Evolutionary conservation across 75 land plant species (phyloP).

Genomic region (Adiantum capillusveneris): DNA sequence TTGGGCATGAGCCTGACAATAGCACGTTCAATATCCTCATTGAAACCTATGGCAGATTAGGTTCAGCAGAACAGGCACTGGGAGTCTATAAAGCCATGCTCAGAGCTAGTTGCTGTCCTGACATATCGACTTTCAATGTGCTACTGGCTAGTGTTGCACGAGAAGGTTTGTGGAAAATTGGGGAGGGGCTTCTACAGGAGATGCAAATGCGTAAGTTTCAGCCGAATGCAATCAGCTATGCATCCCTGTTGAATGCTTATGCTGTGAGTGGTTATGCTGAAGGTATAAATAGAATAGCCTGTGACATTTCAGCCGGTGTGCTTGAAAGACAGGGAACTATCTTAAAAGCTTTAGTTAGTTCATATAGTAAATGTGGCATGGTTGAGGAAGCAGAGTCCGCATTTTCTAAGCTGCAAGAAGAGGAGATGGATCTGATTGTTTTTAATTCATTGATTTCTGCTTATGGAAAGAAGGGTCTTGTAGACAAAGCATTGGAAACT

Average conservation of each 20-base stretch:
- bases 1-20: constrained; percentile 79
- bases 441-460: constrained; percentile 85
- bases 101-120: constrained; percentile 62
- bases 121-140: constrained; percentile 84
- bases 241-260: constrained; percentile 87
- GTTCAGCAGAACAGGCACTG: constrained; percentile 78
- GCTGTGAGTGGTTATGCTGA: constrained; percentile 60
- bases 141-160: constrained; percentile 82
- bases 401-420: constrained; percentile 46
- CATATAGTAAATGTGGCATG: constrained; percentile 65
- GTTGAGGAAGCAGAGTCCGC: constrained; percentile 61
- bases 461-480: constrained; percentile 73
- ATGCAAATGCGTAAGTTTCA: constrained; percentile 57
- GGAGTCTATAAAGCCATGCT: constrained; percentile 72
- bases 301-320: constrained; percentile 46
- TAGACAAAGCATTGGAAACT: constrained; percentile 59
- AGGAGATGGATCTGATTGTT: constrained; percentile 47
- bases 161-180: constrained; percentile 82
- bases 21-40: constrained; percentile 92
- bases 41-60: constrained; percentile 88
- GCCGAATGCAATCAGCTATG: constrained; percentile 68
- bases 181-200: constrained; percentile 65
- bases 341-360: constrained; percentile 62
- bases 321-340: constrained; percentile 35
- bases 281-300: constrained; percentile 38